Evolutionary conservation across 2,329 filamentous ascomycete species (phyloP), one percentile per base, ranked within the genome.

Genomic region (Pyrenophora graminea): DNA sequence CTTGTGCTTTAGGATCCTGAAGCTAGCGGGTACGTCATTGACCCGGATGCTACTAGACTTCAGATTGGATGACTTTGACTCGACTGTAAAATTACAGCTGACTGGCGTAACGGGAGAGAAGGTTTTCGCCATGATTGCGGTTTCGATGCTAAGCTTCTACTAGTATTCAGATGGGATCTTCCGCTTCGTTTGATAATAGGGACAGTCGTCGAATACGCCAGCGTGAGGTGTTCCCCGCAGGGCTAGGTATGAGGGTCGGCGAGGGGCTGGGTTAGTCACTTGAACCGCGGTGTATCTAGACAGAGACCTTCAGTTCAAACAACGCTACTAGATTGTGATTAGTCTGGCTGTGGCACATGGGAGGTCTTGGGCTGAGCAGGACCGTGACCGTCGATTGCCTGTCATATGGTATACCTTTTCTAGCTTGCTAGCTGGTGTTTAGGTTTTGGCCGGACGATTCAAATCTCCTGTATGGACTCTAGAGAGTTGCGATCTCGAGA

Each of bases 401-500:
- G 66, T 64, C 59, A 67, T 43, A 38, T 71, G 63, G 62, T 73
- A 68, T 73, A 73, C 70, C 70, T 73, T 73, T 73, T 45, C 33
- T 45, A 32, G 27, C 27, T 45, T 45, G 51, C 48, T 56, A 18
- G 27, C 27, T 10, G 45, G 15, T 54, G 53, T 56, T 54, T 70
- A 71, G 30, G 64, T 65, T 74, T 79, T 73, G 61, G 76, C 73
- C 39, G 76, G 77, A 61, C 77, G 75, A 39, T 72, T 79, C 58
- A 69, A 74, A 70, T 82, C 79, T 63, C 80, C 80, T 64, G 80
- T 82, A 74, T 82, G 80, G 39, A 77, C 76, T 76, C 76, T 80
- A 55, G 79, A 82, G 33, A 83, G 73, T 68, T 82, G 80, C 55
- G 79, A 77, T 78, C 79, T 82, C 74, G 80, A 82, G 68, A 82